A percentile compares a stretch with the other conserved stretches of the same genome.
Conservation (phyloP, 805 yeast species). For the Saccharomycodes ludwigii region DNA sequence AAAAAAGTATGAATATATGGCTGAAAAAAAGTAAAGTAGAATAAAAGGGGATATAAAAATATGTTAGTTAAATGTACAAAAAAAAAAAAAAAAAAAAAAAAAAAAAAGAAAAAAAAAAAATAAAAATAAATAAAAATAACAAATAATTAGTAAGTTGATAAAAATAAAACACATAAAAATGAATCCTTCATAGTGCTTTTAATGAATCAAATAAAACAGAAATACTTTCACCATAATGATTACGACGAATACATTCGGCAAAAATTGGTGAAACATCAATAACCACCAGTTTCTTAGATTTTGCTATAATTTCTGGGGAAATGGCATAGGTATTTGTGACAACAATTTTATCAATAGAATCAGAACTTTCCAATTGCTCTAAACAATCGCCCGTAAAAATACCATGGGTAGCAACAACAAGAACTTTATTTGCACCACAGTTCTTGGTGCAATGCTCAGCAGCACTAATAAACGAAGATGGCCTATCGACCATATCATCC, state of each 20-base stretch:
- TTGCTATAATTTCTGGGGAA: conserved; percentile 42
- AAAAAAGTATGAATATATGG: too few species aligned
- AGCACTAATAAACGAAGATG: conserved; percentile 87
- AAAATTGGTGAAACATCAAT: conserved; percentile 91
- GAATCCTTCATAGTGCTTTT: conserved; percentile 37
- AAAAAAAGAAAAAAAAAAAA: conserved; percentile 3
- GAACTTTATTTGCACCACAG: conserved; percentile 91
- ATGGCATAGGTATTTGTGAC: conserved; percentile 97
- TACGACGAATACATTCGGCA: conserved; percentile 97
- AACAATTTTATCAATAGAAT: conserved; percentile 80
- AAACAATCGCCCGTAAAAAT: conserved; percentile 80
- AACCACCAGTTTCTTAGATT: conserved; percentile 60
- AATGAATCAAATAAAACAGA: conserved; percentile 86
- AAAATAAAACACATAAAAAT: not conserved
- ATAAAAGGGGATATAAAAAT: not conserved
- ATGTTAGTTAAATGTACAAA: not conserved
- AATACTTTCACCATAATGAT: conserved; percentile 95
- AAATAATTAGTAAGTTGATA: not conserved
- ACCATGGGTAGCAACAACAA: conserved; percentile 92
- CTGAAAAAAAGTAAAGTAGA: too few species aligned
- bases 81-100: not conserved
- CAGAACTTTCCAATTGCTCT: conserved; percentile 62
- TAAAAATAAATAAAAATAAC: conserved; percentile 2
- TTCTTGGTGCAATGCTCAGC: conserved; percentile 94
- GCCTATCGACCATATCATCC: conserved; percentile 96